Percentiles rank a stretch among this genome's conserved stretches.
These are phyloP conservation scores for Capillidium rhysosporum DNA, from an alignment of 371 early-diverging fungal species.

Conservation along the genomic window DNA sequence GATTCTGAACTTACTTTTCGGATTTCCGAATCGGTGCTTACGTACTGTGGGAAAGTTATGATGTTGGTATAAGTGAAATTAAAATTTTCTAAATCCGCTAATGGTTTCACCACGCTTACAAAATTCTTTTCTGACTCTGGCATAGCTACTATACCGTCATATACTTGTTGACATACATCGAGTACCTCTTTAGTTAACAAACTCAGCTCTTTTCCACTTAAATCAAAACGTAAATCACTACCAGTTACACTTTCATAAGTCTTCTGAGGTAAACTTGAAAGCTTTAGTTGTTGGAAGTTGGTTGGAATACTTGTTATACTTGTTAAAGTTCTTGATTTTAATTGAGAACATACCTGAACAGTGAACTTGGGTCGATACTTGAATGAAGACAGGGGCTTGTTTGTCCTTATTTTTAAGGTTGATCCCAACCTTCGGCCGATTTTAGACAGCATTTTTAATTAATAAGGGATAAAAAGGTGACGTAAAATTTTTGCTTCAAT, in stretches of 20 bases:
- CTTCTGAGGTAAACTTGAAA: too few relatives aligned
- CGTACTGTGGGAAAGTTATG: slow-evolving; percentile 35
- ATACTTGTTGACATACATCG: slow-evolving; percentile 15
- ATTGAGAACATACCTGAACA: too few relatives aligned
- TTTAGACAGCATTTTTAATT: too few relatives aligned
- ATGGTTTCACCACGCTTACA: slow-evolving; percentile 32
- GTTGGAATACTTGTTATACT: too few relatives aligned
- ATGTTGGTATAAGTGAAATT: slow-evolving; percentile 19
- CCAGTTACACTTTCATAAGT: background rate
- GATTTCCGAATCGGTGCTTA: slow-evolving; percentile 38
- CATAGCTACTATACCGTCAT: slow-evolving; percentile 26
- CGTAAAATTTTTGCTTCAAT: too few relatives aligned
- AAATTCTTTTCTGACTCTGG: slow-evolving; percentile 26
- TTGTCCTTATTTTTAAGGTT: too few relatives aligned
- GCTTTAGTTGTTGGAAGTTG: too few relatives aligned
- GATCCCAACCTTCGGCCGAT: too few relatives aligned
- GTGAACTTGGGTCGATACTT: too few relatives aligned
- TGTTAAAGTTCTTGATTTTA: too few relatives aligned
- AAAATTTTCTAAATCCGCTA: slow-evolving; percentile 27
- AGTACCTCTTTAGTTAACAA: slow-evolving; percentile 17
- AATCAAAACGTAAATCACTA: slow-evolving; percentile 10
- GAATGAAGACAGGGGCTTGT: too few relatives aligned
- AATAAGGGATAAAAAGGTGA: too few relatives aligned
- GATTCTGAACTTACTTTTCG: slow-evolving; percentile 49
- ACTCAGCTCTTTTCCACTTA: slow-evolving; percentile 18